phyloP scores from a whole-genome alignment of 2,329 filamentous ascomycete species.

The Penicillium sp. region DNA sequence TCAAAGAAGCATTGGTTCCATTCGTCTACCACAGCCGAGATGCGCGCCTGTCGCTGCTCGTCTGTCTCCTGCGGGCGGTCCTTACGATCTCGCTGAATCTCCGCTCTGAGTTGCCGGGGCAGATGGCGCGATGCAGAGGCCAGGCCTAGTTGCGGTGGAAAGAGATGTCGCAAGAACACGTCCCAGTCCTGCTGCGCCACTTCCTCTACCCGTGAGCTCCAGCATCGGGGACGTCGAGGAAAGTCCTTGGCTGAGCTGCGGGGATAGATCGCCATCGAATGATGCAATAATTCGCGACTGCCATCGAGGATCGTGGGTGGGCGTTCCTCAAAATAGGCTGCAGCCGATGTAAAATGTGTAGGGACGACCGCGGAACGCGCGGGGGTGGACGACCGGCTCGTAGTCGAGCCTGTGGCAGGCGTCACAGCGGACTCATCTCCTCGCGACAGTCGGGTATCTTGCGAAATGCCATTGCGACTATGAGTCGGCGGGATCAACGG shows the following conservation, averaged over 20 bases:
- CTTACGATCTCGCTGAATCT: conserved; percentile 38
- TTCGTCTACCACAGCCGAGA: conserved; percentile 37
- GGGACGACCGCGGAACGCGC: conserved; percentile 16
- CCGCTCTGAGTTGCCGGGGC: conserved; percentile 33
- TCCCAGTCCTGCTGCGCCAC: conserved; percentile 41
- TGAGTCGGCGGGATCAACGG: conserved; percentile 26
- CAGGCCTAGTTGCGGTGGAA: conserved; percentile 35
- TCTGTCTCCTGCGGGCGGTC: conserved; percentile 39
- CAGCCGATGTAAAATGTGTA: conserved; percentile 32
- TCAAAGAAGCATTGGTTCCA: conserved; percentile 42
- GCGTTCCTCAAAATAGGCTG: conserved; percentile 36
- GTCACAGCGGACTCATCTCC: conserved; percentile 13
- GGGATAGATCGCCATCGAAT: conserved; percentile 37
- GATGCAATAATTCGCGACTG: conserved; percentile 25
- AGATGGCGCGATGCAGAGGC: conserved; percentile 34
- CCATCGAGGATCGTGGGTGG: conserved; percentile 21
- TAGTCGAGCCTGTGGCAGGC: conserved; percentile 16
- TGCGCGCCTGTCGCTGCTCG: conserved; percentile 33
- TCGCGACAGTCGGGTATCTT: conserved; percentile 14
- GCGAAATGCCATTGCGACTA: conserved; percentile 15
- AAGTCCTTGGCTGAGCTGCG: conserved; percentile 39
- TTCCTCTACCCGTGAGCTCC: conserved; percentile 29
- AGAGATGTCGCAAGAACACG: conserved; percentile 38
- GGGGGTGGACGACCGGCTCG: conserved; percentile 4
- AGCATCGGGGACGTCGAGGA: conserved; percentile 38